Percentiles rank a stretch among this genome's conserved stretches.
These are phyloP conservation scores for Fraxinus xanthoxyloides DNA, from an alignment of 305 asterid genomes.

Conservation along the genomic window DNA sequence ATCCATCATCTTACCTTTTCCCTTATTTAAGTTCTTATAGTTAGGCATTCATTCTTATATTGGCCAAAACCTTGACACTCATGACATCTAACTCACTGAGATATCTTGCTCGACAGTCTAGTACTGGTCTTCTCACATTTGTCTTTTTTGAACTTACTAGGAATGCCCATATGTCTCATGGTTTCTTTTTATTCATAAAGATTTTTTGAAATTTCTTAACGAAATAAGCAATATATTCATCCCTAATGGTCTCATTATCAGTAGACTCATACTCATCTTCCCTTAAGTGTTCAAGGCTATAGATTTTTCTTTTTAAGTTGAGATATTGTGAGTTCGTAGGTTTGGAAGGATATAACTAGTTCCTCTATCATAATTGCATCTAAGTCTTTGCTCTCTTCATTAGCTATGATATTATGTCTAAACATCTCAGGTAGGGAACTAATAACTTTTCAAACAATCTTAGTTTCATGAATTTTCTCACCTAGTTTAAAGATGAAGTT, in stretches of 20 bases:
- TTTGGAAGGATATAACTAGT: not conserved
- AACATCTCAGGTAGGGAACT: not conserved
- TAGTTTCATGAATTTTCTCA: too few relatives aligned
- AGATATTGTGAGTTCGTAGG: not conserved
- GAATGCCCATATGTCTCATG: not conserved
- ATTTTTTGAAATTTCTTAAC: too few relatives aligned
- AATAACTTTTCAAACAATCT: not conserved
- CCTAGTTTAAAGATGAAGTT: not conserved
- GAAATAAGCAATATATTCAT: not conserved
- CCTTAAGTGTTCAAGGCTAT: not conserved
- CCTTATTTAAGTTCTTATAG: not conserved
- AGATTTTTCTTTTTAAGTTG: too few relatives aligned
- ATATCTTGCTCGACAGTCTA: not conserved
- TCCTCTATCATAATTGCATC: too few relatives aligned
- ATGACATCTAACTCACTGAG: not conserved
- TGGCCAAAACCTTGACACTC: not conserved
- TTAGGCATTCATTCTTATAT: too few relatives aligned
- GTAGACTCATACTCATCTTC: not conserved
- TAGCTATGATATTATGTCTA: not conserved
- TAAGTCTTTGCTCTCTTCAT: not conserved
- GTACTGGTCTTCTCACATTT: not conserved
- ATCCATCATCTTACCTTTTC: not conserved
- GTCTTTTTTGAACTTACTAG: not conserved
- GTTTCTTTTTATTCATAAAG: not conserved
- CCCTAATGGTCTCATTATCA: not conserved